Conservation (phyloP, 228 moss, liverwort and hornwort genomes). For the Sphagnum magellanicum region DNA sequence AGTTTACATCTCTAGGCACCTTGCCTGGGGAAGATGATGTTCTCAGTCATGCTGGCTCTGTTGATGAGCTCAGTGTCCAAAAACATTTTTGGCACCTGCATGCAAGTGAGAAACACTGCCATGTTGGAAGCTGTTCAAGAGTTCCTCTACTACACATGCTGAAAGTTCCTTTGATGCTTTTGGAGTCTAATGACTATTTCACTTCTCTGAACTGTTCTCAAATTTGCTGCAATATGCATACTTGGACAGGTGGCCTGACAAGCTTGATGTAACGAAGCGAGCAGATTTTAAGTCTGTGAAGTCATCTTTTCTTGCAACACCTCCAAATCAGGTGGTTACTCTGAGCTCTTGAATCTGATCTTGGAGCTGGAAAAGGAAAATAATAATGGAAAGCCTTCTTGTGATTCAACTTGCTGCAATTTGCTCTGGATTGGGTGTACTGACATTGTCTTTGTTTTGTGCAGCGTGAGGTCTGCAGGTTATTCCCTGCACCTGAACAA, state of each 20-base stretch:
- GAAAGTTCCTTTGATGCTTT: too few relatives aligned
- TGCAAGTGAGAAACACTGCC: background rate
- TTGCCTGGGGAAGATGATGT: background rate
- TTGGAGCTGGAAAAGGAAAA: background rate
- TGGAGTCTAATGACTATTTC: too few relatives aligned
- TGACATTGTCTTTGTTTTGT: constrained; percentile 12
- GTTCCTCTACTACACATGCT: too few relatives aligned
- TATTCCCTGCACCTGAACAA: constrained; percentile 75
- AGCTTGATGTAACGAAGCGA: constrained; percentile 95
- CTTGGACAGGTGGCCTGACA: constrained; percentile 73
- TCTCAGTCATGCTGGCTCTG: too few relatives aligned
- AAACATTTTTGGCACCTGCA: background rate
- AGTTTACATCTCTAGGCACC: background rate
- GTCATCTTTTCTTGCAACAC: constrained; percentile 71
- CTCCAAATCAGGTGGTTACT: constrained; percentile 45
- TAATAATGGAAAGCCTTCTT: background rate
- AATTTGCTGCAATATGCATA: too few relatives aligned
- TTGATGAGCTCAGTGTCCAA: too few relatives aligned
- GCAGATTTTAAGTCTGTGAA: constrained; percentile 98
- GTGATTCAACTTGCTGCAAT: background rate
- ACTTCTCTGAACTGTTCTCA: too few relatives aligned
- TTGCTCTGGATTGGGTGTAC: background rate
- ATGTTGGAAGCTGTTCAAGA: too few relatives aligned
- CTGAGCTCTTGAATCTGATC: background rate
- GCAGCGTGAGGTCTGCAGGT: constrained; percentile 91